phyloP scores from a whole-genome alignment of 352 stramenopile genomes.

The Globisporangium radiosum region DNA sequence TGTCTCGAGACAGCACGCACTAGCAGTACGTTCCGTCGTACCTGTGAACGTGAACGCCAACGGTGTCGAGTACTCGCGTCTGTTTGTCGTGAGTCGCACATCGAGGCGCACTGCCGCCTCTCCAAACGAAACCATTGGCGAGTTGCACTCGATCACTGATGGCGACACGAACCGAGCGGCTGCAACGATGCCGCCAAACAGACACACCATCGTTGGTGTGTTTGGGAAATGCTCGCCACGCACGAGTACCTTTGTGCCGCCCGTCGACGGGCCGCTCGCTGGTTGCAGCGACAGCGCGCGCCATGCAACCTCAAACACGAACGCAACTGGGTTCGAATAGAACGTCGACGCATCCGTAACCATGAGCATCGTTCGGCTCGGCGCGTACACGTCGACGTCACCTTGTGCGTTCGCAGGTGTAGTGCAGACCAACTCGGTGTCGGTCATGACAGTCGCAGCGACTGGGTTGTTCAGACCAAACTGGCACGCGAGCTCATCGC shows the following conservation, averaged over 20 bases:
- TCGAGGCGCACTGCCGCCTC: constrained; percentile 11
- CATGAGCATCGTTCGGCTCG: constrained; percentile 34
- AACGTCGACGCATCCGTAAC: constrained; percentile 44
- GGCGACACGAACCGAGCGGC: constrained; percentile 20
- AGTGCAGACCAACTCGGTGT: constrained; percentile 32
- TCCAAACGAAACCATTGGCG: constrained; percentile 5
- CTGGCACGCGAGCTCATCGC: constrained; percentile 33
- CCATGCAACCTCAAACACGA: constrained; percentile 41
- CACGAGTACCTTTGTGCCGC: constrained; percentile 30
- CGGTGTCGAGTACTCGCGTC: constrained; percentile 35
- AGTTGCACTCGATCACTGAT: constrained; percentile 19
- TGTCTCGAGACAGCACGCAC: too few relatives aligned
- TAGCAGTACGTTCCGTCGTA: constrained; percentile 12
- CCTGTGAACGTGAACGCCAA: constrained; percentile 43
- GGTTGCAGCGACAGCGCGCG: constrained; percentile 19
- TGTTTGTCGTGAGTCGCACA: constrained; percentile 47
- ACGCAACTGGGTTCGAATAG: constrained; percentile 56
- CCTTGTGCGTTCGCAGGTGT: constrained; percentile 21
- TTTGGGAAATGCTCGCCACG: constrained; percentile 24
- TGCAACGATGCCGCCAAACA: constrained; percentile 24
- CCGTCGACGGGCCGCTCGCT: constrained; percentile 20
- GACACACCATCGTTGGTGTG: constrained; percentile 20
- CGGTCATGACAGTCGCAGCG: constrained; percentile 23
- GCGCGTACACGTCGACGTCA: constrained; percentile 9
- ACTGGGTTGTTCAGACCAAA: constrained; percentile 42